Evolutionary conservation across 345 rosid species (phyloP), one percentile per base, ranked within the genome.

Genomic region (Moricandia moricandioides): DNA sequence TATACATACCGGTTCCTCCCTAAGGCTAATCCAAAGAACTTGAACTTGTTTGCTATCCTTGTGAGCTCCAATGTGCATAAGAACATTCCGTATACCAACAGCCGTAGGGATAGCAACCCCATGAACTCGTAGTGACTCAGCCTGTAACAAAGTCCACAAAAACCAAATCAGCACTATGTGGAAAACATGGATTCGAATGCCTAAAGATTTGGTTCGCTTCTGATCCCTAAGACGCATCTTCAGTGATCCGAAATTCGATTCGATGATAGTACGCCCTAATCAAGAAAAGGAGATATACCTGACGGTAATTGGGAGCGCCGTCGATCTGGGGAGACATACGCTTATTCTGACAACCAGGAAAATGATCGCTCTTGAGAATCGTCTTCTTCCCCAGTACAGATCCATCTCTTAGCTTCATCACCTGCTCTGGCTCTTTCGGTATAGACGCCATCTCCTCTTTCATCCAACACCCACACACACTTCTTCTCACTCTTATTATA

Each of bases 331-430:
- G 95, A 60, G 88, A 75, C 81, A 94, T 78, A 18, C 98, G 97
- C 72, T 90, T 94, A 69, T 94, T 94, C 54, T 91, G 98, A 72
- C 98, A 94, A n/a, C 98, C 97, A n/a, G 98, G 98, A 76, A 94
- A 94, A 75, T 94, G 98, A 84, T 94, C 98, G 78, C 96, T 88
- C 84, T 94, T 94, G 49, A 94, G 93, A 78, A 91, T 91, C 78
- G 98, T 94, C 83, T 87, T 89, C 88, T 88, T 94, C n/a, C 97
- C 98, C 29, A 94, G 81, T 34, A 94, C 98, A 35, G 98, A 94
- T 80, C 97, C 98, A 63, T 86, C 98, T 83, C 98, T 85, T 67
- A 83, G 76, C 85, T 86, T 94, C 96, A 94, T 88, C 65, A 94
- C 97, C 86, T 82, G 87, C 84, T 88, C 97, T 24, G 90, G 87